Percentiles rank a stretch among this genome's conserved stretches.
Conservation (phyloP, 345 rosid genomes). For the Moricandia arvensis region DNA sequence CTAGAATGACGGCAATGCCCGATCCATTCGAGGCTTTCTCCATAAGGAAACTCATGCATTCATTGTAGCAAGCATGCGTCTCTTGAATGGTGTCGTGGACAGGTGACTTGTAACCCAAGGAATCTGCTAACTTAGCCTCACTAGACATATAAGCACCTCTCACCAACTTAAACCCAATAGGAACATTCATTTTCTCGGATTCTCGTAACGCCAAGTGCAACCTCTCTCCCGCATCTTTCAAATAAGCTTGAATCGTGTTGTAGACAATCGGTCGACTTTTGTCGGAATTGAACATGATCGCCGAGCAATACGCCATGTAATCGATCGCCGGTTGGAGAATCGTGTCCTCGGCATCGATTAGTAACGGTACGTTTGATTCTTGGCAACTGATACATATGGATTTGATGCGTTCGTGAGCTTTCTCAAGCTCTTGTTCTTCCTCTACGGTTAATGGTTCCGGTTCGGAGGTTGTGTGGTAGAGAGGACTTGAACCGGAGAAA, state of each 20-base stretch:
- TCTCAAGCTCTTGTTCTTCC: constrained; percentile 59
- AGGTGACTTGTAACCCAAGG: constrained; percentile 72
- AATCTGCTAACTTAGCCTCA: constrained; percentile 57
- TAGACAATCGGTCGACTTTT: constrained; percentile 52
- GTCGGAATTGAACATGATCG: constrained; percentile 45
- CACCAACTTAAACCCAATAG: constrained; percentile 76
- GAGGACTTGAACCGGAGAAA: constrained; percentile 63
- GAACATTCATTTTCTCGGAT: constrained; percentile 57
- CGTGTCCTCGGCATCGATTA: constrained; percentile 80
- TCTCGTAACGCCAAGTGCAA: constrained; percentile 49
- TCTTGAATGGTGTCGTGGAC: constrained; percentile 64
- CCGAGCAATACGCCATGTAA: constrained; percentile 66
- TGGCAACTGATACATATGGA: constrained; percentile 50
- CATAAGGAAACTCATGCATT: constrained; percentile 67
- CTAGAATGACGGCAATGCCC: constrained; percentile 56
- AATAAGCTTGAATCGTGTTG: constrained; percentile 72
- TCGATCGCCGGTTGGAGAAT: constrained; percentile 81
- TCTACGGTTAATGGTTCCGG: constrained; percentile 61
- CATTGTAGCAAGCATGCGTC: constrained; percentile 72
- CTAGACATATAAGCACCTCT: constrained; percentile 91
- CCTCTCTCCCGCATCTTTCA: constrained; percentile 78
- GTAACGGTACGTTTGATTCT: constrained; percentile 51
- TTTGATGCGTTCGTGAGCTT: constrained; percentile 50
- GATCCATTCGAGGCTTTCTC: constrained; percentile 52
- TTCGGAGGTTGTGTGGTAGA: constrained; percentile 59